Base-by-base conservation (phyloP, 495 filamentous ascomycete genomes). In the Aspergillus egyptiacus region DNA sequence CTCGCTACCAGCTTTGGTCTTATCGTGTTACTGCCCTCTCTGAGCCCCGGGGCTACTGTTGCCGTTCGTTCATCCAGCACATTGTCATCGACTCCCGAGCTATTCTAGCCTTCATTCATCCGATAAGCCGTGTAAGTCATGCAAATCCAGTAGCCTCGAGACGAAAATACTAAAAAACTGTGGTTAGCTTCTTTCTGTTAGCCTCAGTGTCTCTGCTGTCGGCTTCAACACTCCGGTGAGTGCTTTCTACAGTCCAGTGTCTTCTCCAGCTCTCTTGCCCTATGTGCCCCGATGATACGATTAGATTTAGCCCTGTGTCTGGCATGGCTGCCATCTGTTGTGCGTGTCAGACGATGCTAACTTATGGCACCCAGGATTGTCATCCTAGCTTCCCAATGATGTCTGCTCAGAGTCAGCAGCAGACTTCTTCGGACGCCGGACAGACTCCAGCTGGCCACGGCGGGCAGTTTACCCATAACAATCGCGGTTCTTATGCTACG, bases 391-490 rank as follows among this genome's bases (percentile, higher is more conserved):
- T 33, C 19, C 27, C 22, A 60, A 66, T 50, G 51, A 67, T 67
- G 72, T 70, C 62, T 60, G 22, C 30, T 35, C 52, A 52, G 18
- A 36, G 22, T 28, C 48, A 51, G 38, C 48, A 51, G 39, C 48
- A 44, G 25, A 43, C 54, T 64, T 67, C 66, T 62, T 48, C 66
- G 37, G 63, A 71, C 15, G 60, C 66, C 36, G 55, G 53, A 49
- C 68, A 63, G 37, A 44, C 43, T 36, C 41, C 53, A 24, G 54
- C 42, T 28, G 37, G 37, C 11, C 60, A 61, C 53, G 45, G 45
- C n/a, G 49, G 46, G n/a, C 61, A 60, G 2, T 62, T 39, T 47
- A 46, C 54, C 22, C 52, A 58, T 31, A 55, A 61, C 23, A 42
- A 41, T 18, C 39, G 40, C 15, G 39, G 48, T 15, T 20, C 39